Conservation (phyloP, 768 basidiomycete species). For the Suillus placidus region DNA sequence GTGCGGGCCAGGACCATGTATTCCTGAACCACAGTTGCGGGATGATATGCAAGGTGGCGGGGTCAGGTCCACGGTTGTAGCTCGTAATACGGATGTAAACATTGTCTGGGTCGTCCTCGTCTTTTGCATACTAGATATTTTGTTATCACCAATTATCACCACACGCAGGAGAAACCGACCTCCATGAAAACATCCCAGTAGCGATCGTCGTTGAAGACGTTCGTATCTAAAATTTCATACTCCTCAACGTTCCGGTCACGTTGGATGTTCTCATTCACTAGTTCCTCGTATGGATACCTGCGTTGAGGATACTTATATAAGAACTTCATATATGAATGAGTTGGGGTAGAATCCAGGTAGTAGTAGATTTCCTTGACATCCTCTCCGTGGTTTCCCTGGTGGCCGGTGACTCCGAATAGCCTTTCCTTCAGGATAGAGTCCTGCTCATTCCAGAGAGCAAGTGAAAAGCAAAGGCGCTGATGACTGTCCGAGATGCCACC, state of each 20-base stretch:
- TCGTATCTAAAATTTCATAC: slow-evolving; percentile 93
- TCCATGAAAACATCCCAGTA: slow-evolving; percentile 99
- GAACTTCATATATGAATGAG: slow-evolving; percentile 99
- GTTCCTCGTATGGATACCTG: slow-evolving; percentile 90
- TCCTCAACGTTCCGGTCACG: slow-evolving; percentile 86
- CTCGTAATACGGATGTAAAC: slow-evolving; percentile 92
- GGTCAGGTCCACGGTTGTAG: slow-evolving; percentile 96
- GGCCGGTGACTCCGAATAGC: slow-evolving; percentile 93
- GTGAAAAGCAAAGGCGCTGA: slow-evolving; percentile 86
- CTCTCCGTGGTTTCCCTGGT: slow-evolving; percentile 98
- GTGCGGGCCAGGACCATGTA: slow-evolving; percentile 92
- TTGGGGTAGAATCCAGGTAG: slow-evolving; percentile 97
- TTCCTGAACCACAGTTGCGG: slow-evolving; percentile 98
- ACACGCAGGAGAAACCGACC: slow-evolving; percentile 48
- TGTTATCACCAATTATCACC: slow-evolving; percentile 12
- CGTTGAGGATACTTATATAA: slow-evolving; percentile 98
- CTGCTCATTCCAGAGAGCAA: slow-evolving; percentile 93
- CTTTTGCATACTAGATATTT: slow-evolving; percentile 85
- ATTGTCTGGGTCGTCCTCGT: slow-evolving; percentile 86
- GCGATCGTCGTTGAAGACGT: slow-evolving; percentile 85
- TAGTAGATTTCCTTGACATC: slow-evolving; percentile 99
- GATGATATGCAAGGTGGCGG: slow-evolving; percentile 90
- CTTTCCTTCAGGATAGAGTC: slow-evolving; percentile 97
- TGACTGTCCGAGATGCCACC: slow-evolving; percentile 98
- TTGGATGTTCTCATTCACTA: slow-evolving; percentile 82